A percentile compares a stretch with the other conserved stretches of the same genome.
phyloP scores from a whole-genome alignment of 2,329 filamentous ascomycete genomes.

The Aspergillus fischeri region DNA sequence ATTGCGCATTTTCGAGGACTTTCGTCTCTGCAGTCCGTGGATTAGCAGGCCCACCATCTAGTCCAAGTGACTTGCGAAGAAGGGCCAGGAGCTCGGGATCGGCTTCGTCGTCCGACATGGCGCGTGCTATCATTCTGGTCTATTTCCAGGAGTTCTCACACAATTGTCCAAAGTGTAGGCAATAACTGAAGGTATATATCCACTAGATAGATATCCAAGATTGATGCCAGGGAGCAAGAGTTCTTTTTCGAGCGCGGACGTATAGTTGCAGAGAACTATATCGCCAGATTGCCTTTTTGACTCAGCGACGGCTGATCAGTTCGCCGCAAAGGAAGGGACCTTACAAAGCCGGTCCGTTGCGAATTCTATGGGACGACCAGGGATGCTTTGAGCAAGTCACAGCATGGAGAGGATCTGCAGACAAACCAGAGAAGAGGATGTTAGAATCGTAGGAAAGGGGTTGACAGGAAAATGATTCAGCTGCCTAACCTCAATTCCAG shows the following conservation, averaged over 20 bases:
- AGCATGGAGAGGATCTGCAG: not conserved
- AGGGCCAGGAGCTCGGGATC: slow-evolving; percentile 84
- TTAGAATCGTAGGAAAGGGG: not conserved
- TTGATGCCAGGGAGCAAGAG: not conserved
- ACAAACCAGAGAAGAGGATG: not conserved
- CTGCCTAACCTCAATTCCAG: not conserved
- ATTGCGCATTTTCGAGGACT: slow-evolving; percentile 77
- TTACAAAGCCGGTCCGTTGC: not conserved
- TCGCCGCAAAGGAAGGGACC: not conserved
- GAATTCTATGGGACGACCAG: too few species aligned
- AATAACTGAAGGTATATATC: not conserved
- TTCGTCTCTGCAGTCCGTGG: slow-evolving; percentile 67
- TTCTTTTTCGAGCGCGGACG: not conserved
- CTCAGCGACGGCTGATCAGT: not conserved
- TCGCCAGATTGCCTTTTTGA: not conserved
- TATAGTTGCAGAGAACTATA: not conserved
- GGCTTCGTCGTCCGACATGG: slow-evolving; percentile 87
- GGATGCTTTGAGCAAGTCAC: not conserved
- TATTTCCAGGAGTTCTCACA: not conserved
- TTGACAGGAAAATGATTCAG: not conserved
- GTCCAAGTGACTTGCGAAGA: slow-evolving; percentile 71
- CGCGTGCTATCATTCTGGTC: slow-evolving; percentile 17
- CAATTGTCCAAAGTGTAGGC: slow-evolving; percentile 16
- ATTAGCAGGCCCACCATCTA: slow-evolving; percentile 53
- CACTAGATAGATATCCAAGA: not conserved